Evolutionary conservation across 148 eudicot species (phyloP), one percentile per base, ranked within the genome.

Genomic region (Chenopodium album): DNA sequence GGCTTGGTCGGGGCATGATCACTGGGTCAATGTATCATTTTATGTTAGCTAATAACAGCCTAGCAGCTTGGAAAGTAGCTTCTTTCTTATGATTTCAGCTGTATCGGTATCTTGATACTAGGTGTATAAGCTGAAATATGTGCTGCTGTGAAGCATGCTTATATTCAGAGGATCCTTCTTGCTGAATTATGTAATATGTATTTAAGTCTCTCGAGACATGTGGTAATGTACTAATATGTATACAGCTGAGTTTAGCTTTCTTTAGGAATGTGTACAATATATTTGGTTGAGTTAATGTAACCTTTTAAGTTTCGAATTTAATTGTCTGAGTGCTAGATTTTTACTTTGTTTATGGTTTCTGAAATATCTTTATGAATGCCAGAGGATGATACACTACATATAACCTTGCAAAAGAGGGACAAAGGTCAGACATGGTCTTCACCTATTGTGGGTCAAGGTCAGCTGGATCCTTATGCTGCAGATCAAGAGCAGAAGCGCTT

Each of bases 381-480:
- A 95, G 98, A 93, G 92, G 99, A 94, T 91, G 93, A 90, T 75
- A 88, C 85, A 22, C 79, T 93, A 94, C 98, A 95, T 84, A 88
- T 95, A 85, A 95, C 99, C 64, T 76, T 95, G 80, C 95, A 93
- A 86, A 95, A 95, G 90, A 92, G 99, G 92, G 98, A 95, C 65
- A 95, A 92, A 88, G 99, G 98, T 48, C 90, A 85, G 85, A 89
- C 99, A 0, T 95, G 99, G 99, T 81, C 96, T 77, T 95, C 94
- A 13, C 99, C 99, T 71, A 92, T 95, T 63, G 78, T 89, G 79
- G 99, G 99, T 70, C 82, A 90, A 84, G 97, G 96, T 74, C 93
- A 92, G 87, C 87, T 95, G 77, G 99, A 95, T 89, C 98, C 99
- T 78, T 88, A 86, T 48, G 68, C 94, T 14, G 85, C 91, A 14